These are phyloP conservation scores for Eucalyptus cloeziana DNA, from an alignment of 345 rosid species.

Conservation along the genomic window DNA sequence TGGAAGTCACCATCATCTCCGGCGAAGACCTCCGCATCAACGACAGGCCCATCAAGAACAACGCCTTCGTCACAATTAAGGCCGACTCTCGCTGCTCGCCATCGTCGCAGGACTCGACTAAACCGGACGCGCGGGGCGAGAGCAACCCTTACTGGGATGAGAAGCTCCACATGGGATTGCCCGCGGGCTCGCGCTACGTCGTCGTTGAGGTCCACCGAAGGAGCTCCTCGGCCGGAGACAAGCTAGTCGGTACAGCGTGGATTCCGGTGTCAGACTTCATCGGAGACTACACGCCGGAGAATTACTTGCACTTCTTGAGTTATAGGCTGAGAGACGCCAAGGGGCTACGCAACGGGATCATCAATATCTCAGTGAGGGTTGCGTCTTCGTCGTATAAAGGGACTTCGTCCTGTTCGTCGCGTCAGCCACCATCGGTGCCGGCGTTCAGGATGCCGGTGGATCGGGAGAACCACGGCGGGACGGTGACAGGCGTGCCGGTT, in stretches of 20 bases:
- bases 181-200: background rate
- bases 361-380: slow-evolving; percentile 3
- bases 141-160: slow-evolving; percentile 2
- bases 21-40: background rate
- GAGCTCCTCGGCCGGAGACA: background rate
- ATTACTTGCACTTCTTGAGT: slow-evolving; percentile 1
- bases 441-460: background rate
- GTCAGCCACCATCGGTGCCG: background rate
- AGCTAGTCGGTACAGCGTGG: background rate
- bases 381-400: background rate
- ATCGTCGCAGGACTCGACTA: background rate
- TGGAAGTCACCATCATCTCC: slow-evolving; percentile 21
- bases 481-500: background rate
- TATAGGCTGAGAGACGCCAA: slow-evolving; percentile 1
- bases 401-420: background rate
- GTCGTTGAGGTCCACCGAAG: slow-evolving; percentile 1
- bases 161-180: background rate
- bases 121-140: background rate
- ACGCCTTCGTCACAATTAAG: background rate
- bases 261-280: slow-evolving; percentile 4
- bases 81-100: background rate
- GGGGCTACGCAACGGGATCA: background rate
- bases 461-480: background rate
- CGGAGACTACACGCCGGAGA: slow-evolving; percentile 1
- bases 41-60: background rate